Percentiles rank a stretch among this genome's conserved stretches.
These are phyloP conservation scores for Inga laurina DNA, from an alignment of 306 rosid species.

Conservation along the genomic window DNA sequence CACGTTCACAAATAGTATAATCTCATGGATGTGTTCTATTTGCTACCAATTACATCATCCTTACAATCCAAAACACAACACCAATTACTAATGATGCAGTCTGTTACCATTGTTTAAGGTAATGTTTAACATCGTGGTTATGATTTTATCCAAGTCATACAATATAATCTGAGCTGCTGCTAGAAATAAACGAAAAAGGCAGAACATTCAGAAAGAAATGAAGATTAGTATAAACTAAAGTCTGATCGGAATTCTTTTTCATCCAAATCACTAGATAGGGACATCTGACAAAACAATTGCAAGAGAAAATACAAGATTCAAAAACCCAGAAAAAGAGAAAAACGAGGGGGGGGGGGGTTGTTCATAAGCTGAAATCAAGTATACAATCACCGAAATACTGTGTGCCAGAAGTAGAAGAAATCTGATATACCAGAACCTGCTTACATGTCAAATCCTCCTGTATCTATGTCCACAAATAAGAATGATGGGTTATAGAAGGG, in stretches of 20 bases:
- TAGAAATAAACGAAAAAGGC: not conserved
- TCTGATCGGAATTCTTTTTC: not conserved
- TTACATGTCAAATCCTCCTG: constrained; percentile 10
- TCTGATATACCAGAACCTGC: constrained; percentile 1
- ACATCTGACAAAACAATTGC: not conserved
- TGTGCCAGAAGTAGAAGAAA: not conserved
- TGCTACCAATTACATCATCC: not conserved
- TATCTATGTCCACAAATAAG: not conserved
- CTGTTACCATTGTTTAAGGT: not conserved
- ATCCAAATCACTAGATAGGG: not conserved
- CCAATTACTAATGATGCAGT: not conserved
- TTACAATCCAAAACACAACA: not conserved
- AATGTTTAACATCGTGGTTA: not conserved
- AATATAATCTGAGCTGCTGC: not conserved
- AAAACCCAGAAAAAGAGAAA: not conserved
- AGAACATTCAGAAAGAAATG: not conserved
- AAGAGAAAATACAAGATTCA: not conserved
- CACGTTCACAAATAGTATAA: not conserved
- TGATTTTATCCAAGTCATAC: not conserved
- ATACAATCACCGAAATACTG: not conserved
- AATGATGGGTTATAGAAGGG: constrained; percentile 11
- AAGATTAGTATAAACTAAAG: not conserved
- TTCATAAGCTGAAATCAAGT: not conserved
- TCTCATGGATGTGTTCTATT: not conserved
- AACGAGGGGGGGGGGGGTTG: too few species aligned